phyloP scores from a whole-genome alignment of 2,329 filamentous ascomycete genomes.

The Chalara sp. region DNA sequence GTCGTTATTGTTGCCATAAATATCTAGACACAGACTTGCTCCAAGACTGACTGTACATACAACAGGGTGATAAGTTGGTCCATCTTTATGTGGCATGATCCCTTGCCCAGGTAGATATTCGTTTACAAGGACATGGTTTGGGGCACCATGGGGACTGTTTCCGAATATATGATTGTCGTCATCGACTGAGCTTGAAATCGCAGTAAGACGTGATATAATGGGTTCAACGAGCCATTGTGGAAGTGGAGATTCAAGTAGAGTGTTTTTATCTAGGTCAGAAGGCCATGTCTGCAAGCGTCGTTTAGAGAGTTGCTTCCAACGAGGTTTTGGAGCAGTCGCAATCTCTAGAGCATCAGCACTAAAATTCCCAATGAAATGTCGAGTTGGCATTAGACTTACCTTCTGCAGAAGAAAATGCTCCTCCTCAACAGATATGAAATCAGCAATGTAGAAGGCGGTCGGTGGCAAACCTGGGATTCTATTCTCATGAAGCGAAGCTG shows the following conservation, averaged over 20 bases:
- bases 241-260: slow-evolving; percentile 66
- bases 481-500: slow-evolving; percentile 39
- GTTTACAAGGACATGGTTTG: slow-evolving; percentile 92
- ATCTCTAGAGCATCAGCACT: slow-evolving; percentile 32
- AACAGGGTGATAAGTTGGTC: slow-evolving; percentile 75
- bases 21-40: slow-evolving; percentile 67
- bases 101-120: slow-evolving; percentile 83
- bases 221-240: slow-evolving; percentile 70
- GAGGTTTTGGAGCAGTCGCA: slow-evolving; percentile 58
- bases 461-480: slow-evolving; percentile 51
- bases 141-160: slow-evolving; percentile 63
- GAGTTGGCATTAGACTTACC: slow-evolving; percentile 35
- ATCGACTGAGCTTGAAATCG: slow-evolving; percentile 35
- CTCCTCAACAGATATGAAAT: slow-evolving; percentile 75
- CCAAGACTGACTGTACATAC: slow-evolving; percentile 90
- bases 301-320: slow-evolving; percentile 84
- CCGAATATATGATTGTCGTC: slow-evolving; percentile 42
- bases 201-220: slow-evolving; percentile 54
- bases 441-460: slow-evolving; percentile 74
- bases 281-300: slow-evolving; percentile 89
- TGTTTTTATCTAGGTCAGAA: slow-evolving; percentile 72
- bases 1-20: slow-evolving; percentile 59
- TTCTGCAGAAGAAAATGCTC: slow-evolving; percentile 66
- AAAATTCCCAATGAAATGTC: neutral
- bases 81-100: slow-evolving; percentile 98